Evolutionary conservation across 2,329 filamentous ascomycete genomes (phyloP).

Genomic region (Penicillium sp.): DNA sequence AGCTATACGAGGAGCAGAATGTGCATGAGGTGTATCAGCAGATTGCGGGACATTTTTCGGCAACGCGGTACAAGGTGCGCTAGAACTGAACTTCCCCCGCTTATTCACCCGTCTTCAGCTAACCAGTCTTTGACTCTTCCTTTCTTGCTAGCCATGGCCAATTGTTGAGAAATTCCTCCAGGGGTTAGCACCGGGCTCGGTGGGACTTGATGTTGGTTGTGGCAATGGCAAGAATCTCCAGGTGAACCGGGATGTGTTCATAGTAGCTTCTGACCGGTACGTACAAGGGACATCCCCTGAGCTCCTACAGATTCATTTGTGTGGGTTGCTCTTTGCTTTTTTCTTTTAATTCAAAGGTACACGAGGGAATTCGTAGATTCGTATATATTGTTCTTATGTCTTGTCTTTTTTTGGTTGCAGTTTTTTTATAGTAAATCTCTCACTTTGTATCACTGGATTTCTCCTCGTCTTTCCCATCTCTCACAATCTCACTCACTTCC

Average conservation of each 20-base stretch:
- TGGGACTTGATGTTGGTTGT: slow-evolving; percentile 91
- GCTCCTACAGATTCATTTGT: slow-evolving; percentile 6
- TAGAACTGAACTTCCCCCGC: background rate
- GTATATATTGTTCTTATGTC: slow-evolving; percentile 10
- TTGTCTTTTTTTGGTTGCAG: slow-evolving; percentile 20
- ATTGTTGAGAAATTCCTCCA: slow-evolving; percentile 79
- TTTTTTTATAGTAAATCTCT: slow-evolving; percentile 2
- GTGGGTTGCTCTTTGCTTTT: slow-evolving; percentile 41
- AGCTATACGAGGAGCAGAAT: slow-evolving; percentile 76
- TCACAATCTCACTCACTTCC: background rate
- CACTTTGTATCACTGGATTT: slow-evolving; percentile 14
- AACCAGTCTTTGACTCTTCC: background rate
- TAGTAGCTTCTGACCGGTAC: slow-evolving; percentile 84
- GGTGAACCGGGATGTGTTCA: slow-evolving; percentile 76
- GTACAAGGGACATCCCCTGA: slow-evolving; percentile 24
- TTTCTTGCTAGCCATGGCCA: slow-evolving; percentile 73
- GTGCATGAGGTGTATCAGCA: slow-evolving; percentile 85
- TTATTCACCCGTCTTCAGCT: background rate
- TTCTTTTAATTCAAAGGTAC: slow-evolving; percentile 9
- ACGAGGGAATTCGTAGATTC: slow-evolving; percentile 47
- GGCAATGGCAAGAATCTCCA: slow-evolving; percentile 95
- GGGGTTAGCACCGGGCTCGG: slow-evolving; percentile 65
- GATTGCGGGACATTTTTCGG: slow-evolving; percentile 54
- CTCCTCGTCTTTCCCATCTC: slow-evolving; percentile 14
- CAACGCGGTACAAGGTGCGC: slow-evolving; percentile 63